These are phyloP conservation scores for Hansenula lynferdii DNA, from an alignment of 1,139 yeast species.

Conservation along the genomic window DNA sequence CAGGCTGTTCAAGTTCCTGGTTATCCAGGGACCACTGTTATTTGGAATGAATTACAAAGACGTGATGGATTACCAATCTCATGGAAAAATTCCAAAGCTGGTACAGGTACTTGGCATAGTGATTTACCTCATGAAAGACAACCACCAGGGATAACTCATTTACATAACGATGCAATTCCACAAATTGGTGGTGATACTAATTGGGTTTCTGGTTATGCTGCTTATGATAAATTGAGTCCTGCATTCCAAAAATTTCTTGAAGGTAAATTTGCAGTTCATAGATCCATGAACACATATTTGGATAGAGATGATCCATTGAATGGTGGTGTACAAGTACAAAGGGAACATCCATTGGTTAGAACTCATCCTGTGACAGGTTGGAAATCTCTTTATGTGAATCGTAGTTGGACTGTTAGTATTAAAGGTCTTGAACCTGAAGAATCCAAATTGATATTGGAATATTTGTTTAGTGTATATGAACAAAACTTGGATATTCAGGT, in stretches of 20 bases:
- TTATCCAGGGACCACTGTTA: slow-evolving; percentile 29
- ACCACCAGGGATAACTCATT: slow-evolving; percentile 32
- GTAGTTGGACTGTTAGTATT: slow-evolving; percentile 30
- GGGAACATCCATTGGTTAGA: slow-evolving; percentile 42
- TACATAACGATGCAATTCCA: slow-evolving; percentile 39
- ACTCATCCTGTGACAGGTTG: slow-evolving; percentile 54
- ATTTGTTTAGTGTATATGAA: slow-evolving; percentile 6
- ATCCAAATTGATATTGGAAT: slow-evolving; percentile 6
- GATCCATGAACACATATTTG: slow-evolving; percentile 34
- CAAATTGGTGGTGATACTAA: slow-evolving; percentile 43
- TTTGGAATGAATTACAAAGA: background rate
- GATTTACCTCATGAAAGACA: slow-evolving; percentile 41
- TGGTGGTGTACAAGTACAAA: slow-evolving; percentile 34
- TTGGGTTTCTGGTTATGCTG: slow-evolving; percentile 46
- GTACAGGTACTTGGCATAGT: slow-evolving; percentile 32
- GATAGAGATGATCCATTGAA: slow-evolving; percentile 38
- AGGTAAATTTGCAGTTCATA: slow-evolving; percentile 42
- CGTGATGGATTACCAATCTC: background rate
- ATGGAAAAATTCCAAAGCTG: background rate
- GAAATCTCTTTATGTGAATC: slow-evolving; percentile 44
- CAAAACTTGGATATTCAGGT: slow-evolving; percentile 10
- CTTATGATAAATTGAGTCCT: slow-evolving; percentile 45
- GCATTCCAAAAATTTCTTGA: slow-evolving; percentile 42
- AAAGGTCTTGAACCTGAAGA: slow-evolving; percentile 9
- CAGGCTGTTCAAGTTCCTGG: slow-evolving; percentile 38